Evolutionary conservation across 1,284 basidiomycete genomes (phyloP).

Genomic region (Exobasidium rhododendri): DNA sequence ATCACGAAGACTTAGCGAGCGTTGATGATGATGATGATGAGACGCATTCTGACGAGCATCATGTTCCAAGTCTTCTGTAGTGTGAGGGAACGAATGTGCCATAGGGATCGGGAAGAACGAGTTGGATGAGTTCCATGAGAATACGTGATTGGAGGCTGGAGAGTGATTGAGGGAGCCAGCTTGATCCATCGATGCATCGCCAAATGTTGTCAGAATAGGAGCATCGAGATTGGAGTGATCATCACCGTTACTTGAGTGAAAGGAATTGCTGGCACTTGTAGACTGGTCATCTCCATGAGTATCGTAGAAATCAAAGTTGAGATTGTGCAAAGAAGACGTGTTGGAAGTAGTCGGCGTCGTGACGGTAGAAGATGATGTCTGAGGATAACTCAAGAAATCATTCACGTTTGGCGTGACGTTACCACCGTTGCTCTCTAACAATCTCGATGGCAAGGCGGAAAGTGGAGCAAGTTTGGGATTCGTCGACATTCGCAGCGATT

Average conservation of each 20-base stretch:
- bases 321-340: slow-evolving; percentile 10
- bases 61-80: slow-evolving; percentile 3
- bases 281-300: background rate
- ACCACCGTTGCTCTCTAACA: background rate
- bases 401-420: background rate
- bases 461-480: background rate
- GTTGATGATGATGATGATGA: slow-evolving; percentile 6
- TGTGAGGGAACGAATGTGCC: background rate
- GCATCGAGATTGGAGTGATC: background rate
- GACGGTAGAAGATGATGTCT: slow-evolving; percentile 16
- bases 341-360: slow-evolving; percentile 18
- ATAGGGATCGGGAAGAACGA: background rate
- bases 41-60: background rate
- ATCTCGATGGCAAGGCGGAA: slow-evolving; percentile 5
- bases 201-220: background rate
- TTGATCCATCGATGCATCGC: background rate
- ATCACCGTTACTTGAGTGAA: background rate
- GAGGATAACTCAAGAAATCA: slow-evolving; percentile 3
- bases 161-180: background rate
- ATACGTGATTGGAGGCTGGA: background rate
- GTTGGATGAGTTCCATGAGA: background rate
- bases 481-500: background rate
- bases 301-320: slow-evolving; percentile 14
- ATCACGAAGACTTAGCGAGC: slow-evolving; percentile 8
- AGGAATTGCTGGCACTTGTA: background rate